phyloP scores from a whole-genome alignment of 306 rosid genomes.

The Gynostemma pentaphyllum region DNA sequence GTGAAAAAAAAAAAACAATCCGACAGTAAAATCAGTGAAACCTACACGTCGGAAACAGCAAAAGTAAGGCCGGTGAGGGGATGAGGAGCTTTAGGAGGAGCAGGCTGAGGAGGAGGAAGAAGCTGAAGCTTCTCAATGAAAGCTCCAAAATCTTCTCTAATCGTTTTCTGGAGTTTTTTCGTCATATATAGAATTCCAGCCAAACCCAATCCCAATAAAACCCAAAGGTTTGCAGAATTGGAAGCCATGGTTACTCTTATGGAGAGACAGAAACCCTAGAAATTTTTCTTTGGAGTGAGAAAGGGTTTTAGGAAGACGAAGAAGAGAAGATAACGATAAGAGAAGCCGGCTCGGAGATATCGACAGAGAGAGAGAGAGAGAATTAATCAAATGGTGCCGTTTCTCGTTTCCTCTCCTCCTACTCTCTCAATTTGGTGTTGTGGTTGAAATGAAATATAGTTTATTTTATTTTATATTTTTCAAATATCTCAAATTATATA shows the following conservation, averaged over 20 bases:
- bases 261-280: background rate
- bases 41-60: conserved; percentile 80
- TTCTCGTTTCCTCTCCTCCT: background rate
- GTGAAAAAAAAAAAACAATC: background rate
- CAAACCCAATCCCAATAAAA: conserved; percentile 64
- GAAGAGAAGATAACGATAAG: conserved; percentile 10
- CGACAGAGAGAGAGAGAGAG: background rate
- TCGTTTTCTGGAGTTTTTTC: conserved; percentile 51
- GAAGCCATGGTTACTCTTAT: conserved; percentile 33
- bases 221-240: conserved; percentile 78
- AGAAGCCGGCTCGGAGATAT: background rate
- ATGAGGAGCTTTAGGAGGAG: conserved; percentile 97
- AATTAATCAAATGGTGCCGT: background rate
- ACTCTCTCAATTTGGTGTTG: background rate
- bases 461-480: background rate
- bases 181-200: conserved; percentile 69
- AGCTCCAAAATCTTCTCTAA: conserved; percentile 80
- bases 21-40: background rate
- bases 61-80: conserved; percentile 79
- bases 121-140: conserved; percentile 53
- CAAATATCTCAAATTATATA: background rate
- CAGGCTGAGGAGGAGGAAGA: conserved; percentile 88
- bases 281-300: background rate
- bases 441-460: background rate
- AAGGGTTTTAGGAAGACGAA: background rate